Evolutionary conservation across 169 alveolate species (phyloP).

Genomic region (Plasmodium falciparum): DNA sequence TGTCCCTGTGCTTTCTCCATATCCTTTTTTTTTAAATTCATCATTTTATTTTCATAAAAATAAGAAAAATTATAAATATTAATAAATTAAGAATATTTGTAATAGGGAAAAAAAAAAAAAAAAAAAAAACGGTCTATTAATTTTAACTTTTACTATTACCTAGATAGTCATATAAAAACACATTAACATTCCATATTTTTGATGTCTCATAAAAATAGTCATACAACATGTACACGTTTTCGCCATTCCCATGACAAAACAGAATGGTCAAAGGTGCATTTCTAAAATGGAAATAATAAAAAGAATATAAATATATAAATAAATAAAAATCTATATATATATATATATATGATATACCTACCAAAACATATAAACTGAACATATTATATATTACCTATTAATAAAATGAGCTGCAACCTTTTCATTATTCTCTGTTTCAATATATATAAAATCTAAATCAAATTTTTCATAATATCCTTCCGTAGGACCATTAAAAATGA

Average conservation of each 20-base stretch:
- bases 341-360: conserved; percentile 2
- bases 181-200: conserved; percentile 67
- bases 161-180: conserved; percentile 55
- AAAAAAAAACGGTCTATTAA: conserved; percentile 6
- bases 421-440: conserved; percentile 54
- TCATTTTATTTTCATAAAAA: conserved; percentile 13
- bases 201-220: conserved; percentile 69
- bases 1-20: conserved; percentile 73
- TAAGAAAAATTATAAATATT: not conserved
- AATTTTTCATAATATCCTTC: conserved; percentile 66
- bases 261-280: conserved; percentile 59
- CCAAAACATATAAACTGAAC: conserved; percentile 3
- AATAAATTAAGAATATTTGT: conserved; percentile 13
- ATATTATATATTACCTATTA: conserved; percentile 36
- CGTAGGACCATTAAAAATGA: conserved; percentile 53
- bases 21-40: conserved; percentile 50
- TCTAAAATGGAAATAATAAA: conserved; percentile 13
- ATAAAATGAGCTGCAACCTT: conserved; percentile 70
- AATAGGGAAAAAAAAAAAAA: not conserved
- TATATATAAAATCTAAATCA: conserved; percentile 58
- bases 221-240: conserved; percentile 73
- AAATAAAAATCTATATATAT: not conserved
- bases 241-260: conserved; percentile 73
- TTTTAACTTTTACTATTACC: conserved; percentile 44
- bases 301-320: conserved; percentile 1